Percentiles rank a stretch among this genome's conserved stretches.
Evolutionary conservation across 23 red algal species (phyloP).

Genomic region (Chondrus crispus): DNA sequence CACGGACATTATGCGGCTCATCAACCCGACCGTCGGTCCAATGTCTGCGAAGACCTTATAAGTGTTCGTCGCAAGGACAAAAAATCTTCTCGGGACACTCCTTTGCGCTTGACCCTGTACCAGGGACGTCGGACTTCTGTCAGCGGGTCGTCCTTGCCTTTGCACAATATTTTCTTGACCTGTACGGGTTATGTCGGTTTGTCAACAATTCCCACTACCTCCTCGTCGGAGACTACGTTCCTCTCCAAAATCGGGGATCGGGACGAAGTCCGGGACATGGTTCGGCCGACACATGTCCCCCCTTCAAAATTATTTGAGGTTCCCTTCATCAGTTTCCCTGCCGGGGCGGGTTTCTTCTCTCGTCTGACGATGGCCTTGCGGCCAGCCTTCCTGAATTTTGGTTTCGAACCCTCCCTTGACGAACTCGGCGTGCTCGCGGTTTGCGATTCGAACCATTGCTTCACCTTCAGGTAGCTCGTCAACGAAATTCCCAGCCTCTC

Average conservation of each 20-base stretch:
- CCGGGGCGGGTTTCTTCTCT: background rate
- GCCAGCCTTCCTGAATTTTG: no score
- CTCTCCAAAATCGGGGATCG: no score
- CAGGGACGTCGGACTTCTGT: background rate
- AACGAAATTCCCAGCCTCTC: background rate
- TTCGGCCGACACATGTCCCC: no score
- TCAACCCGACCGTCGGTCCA: background rate
- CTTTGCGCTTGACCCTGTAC: background rate
- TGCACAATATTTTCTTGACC: background rate
- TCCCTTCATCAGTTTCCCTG: background rate
- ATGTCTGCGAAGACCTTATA: background rate
- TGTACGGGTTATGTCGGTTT: background rate
- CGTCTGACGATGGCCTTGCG: background rate
- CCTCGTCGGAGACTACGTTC: background rate
- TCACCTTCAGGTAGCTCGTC: background rate
- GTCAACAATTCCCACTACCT: background rate
- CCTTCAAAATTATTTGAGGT: no score
- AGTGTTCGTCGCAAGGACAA: background rate
- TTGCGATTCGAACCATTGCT: background rate
- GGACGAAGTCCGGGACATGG: no score
- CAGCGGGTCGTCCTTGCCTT: background rate
- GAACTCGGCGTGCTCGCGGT: background rate
- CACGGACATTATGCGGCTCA: background rate
- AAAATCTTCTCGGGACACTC: background rate
- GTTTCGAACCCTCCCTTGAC: background rate